Percentiles rank a stretch among this genome's conserved stretches.
phyloP scores from a whole-genome alignment of 2,329 filamentous ascomycete species.

The Pseudogymnoascus sp. region DNA sequence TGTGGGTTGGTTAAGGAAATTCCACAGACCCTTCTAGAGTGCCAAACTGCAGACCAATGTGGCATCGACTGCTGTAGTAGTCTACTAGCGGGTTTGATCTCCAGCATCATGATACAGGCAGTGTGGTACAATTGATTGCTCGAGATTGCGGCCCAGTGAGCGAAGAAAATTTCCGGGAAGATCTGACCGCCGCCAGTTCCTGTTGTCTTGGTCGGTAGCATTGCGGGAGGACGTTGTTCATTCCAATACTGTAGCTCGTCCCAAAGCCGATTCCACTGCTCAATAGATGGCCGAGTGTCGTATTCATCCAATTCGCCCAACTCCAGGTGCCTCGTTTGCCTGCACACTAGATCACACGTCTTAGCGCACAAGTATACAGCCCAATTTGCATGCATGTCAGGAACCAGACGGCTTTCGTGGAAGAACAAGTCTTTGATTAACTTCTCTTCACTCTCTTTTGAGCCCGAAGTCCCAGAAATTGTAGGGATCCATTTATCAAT shows the following conservation, averaged over 20 bases:
- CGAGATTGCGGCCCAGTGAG: constrained; percentile 46
- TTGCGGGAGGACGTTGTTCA: constrained; percentile 36
- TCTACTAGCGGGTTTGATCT: constrained; percentile 29
- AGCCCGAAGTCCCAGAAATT: constrained; percentile 14
- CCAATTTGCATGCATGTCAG: constrained; percentile 52
- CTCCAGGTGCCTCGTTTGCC: constrained; percentile 40
- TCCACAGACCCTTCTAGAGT: constrained; percentile 45
- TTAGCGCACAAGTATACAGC: constrained; percentile 47
- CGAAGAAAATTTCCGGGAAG: constrained; percentile 44
- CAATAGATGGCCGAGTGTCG: constrained; percentile 31
- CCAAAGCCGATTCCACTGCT: constrained; percentile 41
- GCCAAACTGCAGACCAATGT: constrained; percentile 39
- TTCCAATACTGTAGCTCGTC: constrained; percentile 41
- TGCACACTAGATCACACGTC: constrained; percentile 41
- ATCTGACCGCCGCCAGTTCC: constrained; percentile 29
- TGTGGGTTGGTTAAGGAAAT: constrained; percentile 48
- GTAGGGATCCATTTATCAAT: constrained; percentile 39
- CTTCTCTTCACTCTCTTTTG: background rate
- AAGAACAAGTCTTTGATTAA: constrained; percentile 12
- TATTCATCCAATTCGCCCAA: constrained; percentile 38
- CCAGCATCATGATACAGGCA: constrained; percentile 42
- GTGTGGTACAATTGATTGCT: constrained; percentile 50
- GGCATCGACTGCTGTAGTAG: constrained; percentile 18
- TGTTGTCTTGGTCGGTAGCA: constrained; percentile 37
- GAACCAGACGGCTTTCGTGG: constrained; percentile 22